phyloP scores from a whole-genome alignment of 129 eudicot genomes.

The Arctium minus region DNA sequence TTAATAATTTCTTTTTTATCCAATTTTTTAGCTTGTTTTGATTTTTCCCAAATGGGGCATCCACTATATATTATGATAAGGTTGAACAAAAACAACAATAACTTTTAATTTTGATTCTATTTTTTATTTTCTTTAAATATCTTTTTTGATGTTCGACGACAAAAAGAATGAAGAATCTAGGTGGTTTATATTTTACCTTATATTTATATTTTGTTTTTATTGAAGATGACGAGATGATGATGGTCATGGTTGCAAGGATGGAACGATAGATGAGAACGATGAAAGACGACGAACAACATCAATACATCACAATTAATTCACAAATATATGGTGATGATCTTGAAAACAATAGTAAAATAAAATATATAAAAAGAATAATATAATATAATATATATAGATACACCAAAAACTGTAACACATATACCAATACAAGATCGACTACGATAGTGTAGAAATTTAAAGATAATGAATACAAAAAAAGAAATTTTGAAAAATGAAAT shows the following conservation, averaged over 20 bases:
- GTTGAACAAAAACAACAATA: not conserved
- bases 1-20: not conserved
- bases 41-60: not conserved
- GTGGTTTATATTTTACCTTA: not conserved
- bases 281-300: not conserved
- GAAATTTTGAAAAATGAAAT: not conserved
- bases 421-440: conserved; percentile 18
- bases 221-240: not conserved
- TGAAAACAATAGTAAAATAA: not conserved
- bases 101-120: not conserved
- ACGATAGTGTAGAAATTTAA: conserved; percentile 16
- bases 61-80: not conserved
- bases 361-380: not conserved
- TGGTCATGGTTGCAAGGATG: not conserved
- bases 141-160: not conserved
- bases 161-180: not conserved
- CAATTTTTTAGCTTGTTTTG: not conserved
- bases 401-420: conserved; percentile 14
- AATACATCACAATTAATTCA: not conserved
- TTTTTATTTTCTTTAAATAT: not conserved
- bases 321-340: not conserved
- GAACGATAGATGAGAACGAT: not conserved
- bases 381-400: not conserved
- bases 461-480: conserved; percentile 5
- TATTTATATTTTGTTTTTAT: not conserved